Base-by-base conservation (phyloP, 257 asterid genomes). In the Fraxinus quadrangulata region DNA sequence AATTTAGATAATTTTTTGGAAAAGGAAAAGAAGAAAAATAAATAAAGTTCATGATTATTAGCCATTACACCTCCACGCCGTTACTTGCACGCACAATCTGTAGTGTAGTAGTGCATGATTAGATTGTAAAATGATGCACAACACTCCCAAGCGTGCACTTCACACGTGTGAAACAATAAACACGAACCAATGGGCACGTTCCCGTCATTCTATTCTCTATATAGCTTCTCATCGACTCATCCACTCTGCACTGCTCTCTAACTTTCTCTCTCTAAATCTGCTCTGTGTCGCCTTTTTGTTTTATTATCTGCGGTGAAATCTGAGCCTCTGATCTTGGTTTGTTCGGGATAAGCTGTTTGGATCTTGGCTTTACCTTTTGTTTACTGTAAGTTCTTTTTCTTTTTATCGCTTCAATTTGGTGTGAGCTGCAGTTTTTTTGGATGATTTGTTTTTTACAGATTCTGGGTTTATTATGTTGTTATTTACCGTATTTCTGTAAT, bases 211-310 rank as follows among this genome's bases (percentile, higher is more conserved):
- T 11, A 59, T 4, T 63, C 69, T 81, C 83, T 91, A 91, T 91
- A 84, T 89, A 88, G 86, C 77, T 19, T 79, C 76, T 28, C 26
- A 63, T 74, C 69, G n/a, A 74, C 89, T 77, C 85, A 78, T 86
- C 83, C 91, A 81, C 83, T 83, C 85, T 86, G 87, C 83, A 79
- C 82, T 75, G 72, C 80, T 49, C 80, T 81, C 72, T 37, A 67
- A 19, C 37, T 21, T n/a, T 71, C 82, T 78, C 80, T 76, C 82
- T 75, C 80, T 76, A 65, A 69, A 70, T 76, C 51, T 75, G 65
- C 78, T 81, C 71, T 71, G 75, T 67, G 71, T 56, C 21, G 42
- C 69, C 79, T 79, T 75, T 77, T 79, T 75, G 79, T 17, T 79
- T 63, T 24, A 17, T 23, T 24, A 12, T 24, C 33, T 3, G 31